Percentiles rank a stretch among this genome's conserved stretches.
Evolutionary conservation across 2,329 filamentous ascomycete species (phyloP).

Genomic region (Teratosphaeria viscida): DNA sequence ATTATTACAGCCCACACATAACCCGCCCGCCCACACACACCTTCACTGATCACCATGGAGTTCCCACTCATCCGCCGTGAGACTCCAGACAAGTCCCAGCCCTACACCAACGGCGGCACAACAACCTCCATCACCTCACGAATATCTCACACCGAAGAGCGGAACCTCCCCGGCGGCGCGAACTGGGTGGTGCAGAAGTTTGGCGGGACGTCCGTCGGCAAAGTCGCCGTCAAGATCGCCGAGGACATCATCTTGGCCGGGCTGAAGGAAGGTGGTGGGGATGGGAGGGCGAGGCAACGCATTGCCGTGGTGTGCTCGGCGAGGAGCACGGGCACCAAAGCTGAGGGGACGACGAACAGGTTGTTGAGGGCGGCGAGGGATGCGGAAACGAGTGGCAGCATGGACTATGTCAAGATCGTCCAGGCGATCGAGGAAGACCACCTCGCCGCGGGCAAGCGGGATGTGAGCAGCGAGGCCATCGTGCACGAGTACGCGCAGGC

Average conservation of each 20-base stretch:
- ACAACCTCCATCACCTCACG: neutral
- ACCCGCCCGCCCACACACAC: too few species aligned
- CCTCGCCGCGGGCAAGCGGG: slow-evolving; percentile 52
- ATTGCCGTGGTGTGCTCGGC: slow-evolving; percentile 94
- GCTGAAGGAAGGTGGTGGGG: slow-evolving; percentile 38
- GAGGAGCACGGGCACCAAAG: slow-evolving; percentile 85
- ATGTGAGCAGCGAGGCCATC: slow-evolving; percentile 25
- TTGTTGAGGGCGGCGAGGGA: slow-evolving; percentile 37
- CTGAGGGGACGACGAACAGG: slow-evolving; percentile 87
- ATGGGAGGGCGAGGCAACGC: slow-evolving; percentile 40
- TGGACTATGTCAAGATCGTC: slow-evolving; percentile 62
- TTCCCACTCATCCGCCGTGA: slow-evolving; percentile 6
- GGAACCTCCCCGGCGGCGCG: slow-evolving; percentile 38
- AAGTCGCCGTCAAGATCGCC: slow-evolving; percentile 59
- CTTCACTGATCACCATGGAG: slow-evolving; percentile 1
- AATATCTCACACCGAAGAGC: slow-evolving; percentile 34
- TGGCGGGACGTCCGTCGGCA: slow-evolving; percentile 89
- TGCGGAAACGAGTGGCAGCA: slow-evolving; percentile 32
- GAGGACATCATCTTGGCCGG: slow-evolving; percentile 50
- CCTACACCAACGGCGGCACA: neutral
- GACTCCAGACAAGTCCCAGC: slow-evolving; percentile 1
- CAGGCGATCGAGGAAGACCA: slow-evolving; percentile 77
- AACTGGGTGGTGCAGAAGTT: slow-evolving; percentile 89
- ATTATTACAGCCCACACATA: neutral
- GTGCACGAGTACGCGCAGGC: slow-evolving; percentile 49